Percentiles rank a stretch among this genome's conserved stretches.
These are phyloP conservation scores for Endogone sp. DNA, from an alignment of 192 early-diverging fungal genomes.

Conservation along the genomic window DNA sequence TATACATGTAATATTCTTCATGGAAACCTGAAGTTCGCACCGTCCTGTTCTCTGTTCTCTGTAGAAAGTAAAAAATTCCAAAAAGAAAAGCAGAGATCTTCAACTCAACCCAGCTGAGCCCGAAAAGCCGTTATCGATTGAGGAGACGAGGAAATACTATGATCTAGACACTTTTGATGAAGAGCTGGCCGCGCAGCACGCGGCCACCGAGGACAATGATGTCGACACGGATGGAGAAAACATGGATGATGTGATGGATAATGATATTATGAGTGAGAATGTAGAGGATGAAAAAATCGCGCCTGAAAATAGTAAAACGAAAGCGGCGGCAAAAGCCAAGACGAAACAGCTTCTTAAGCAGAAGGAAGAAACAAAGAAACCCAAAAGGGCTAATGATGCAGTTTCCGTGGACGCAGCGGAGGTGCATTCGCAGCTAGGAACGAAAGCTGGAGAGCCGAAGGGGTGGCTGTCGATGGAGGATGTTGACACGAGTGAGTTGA, in stretches of 20 bases:
- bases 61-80: conserved; percentile 16
- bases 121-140: conserved; percentile 38
- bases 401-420: conserved; percentile 6
- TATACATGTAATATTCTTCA: neutral
- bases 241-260: too few relatives aligned
- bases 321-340: neutral
- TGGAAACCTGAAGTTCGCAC: neutral
- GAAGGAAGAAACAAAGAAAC: conserved; percentile 2
- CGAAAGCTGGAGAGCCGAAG: conserved; percentile 6
- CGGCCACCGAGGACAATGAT: neutral
- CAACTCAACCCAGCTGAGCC: conserved; percentile 33
- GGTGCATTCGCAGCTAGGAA: conserved; percentile 7
- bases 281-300: neutral
- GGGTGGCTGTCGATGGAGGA: neutral
- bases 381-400: conserved; percentile 14
- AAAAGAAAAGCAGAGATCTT: conserved; percentile 14
- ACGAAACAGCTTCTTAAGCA: neutral
- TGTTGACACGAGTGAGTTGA: conserved; percentile 3
- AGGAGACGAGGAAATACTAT: conserved; percentile 54
- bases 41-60: neutral
- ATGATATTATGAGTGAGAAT: too few relatives aligned
- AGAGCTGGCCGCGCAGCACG: conserved; percentile 23
- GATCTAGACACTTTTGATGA: conserved; percentile 83
- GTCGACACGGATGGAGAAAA: neutral
- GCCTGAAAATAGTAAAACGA: neutral